Evolutionary conservation across 1,284 basidiomycete species (phyloP).

Genomic region (Mycena sp.): DNA sequence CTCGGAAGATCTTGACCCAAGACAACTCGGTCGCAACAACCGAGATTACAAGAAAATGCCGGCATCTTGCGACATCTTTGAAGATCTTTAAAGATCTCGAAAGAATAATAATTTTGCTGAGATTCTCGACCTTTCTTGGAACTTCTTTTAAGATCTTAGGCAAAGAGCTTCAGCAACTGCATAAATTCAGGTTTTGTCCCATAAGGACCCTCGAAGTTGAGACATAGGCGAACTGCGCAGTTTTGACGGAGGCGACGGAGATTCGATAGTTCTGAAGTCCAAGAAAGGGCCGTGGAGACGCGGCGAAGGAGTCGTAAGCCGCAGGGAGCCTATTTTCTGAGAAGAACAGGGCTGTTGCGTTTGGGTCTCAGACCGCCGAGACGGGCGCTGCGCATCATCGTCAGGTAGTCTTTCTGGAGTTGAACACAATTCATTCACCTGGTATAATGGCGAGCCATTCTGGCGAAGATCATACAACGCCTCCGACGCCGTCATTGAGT

Average conservation of each 20-base stretch:
- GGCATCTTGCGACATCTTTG: neutral
- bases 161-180: neutral
- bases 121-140: too few relatives aligned
- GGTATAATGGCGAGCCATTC: too few relatives aligned
- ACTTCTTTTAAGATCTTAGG: neutral
- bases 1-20: too few relatives aligned
- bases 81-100: conserved; percentile 2
- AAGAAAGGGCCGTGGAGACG: neutral
- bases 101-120: neutral
- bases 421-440: too few relatives aligned
- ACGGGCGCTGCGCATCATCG: neutral
- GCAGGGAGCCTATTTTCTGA: neutral
- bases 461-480: too few relatives aligned
- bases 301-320: neutral
- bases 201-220: neutral
- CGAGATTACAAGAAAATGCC: neutral
- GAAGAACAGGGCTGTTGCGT: neutral
- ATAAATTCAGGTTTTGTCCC: neutral
- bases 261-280: neutral
- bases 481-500: neutral
- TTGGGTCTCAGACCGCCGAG: neutral
- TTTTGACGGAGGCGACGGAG: neutral
- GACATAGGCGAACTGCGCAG: neutral
- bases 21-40: neutral
- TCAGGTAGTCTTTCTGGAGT: neutral